Base-by-base conservation (phyloP, 192 early-diverging fungal species). In the Coemansia sp. region DNA sequence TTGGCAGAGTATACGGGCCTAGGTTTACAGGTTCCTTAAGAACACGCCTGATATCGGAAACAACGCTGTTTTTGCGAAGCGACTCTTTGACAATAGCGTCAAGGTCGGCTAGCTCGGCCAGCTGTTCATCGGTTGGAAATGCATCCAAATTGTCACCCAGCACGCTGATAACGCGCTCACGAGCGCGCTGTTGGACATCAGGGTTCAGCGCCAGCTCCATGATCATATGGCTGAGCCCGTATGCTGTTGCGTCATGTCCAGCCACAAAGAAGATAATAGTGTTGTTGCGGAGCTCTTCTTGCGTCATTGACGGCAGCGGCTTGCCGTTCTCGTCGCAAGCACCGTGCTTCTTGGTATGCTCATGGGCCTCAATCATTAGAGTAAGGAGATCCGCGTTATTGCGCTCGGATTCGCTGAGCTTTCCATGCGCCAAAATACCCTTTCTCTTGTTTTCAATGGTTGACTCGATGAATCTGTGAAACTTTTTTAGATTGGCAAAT, bases 211-310 rank as follows among this genome's bases (percentile, higher is more conserved):
- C 87, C 22, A 88, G 72, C 61, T 83, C 71, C 51, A 77, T 79
- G 39, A 87, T 65, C 20, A 79, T 42, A 50, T 73, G 74, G 50
- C 71, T 64, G 5, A 87, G 50, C 3, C 78, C 65, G 37, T 70
- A 58, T 5, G 85, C 75, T n/a, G 84, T 83, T 19, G 83, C 73
- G 20, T 85, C 83, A 68, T 86, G 81, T 42, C 86, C 86, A 46
- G 86, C 86, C 20, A 87, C 74, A 74, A 82, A 87, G 75, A 86
- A 86, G 9, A 87, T 67, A 16, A 76, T 74, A 5, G 80, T 77
- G 46, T 87, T 85, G 65, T 84, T 78, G 68, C 83, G 77, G 39
- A 80, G 72, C 68, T 75, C 72, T 25, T 86, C 76, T 0, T 65
- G 70, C 4, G 74, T 76, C 79, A 82, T 76, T 17, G 80, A 72